Percentiles rank a stretch among this genome's conserved stretches.
Evolutionary conservation across 257 asterid genomes (phyloP).

Genomic region (Jaltomata sinuosa): DNA sequence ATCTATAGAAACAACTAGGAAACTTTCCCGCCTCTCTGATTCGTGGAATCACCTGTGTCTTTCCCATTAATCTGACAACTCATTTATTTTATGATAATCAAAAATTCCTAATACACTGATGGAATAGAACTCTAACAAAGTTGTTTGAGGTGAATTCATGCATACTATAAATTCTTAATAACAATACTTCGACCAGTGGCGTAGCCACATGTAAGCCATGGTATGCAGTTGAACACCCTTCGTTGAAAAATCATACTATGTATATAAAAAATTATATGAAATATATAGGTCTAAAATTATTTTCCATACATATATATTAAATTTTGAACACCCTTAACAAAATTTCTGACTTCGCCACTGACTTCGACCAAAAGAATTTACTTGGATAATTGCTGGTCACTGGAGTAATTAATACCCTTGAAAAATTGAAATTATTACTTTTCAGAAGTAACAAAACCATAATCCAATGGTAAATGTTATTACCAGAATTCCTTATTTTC

Average conservation of each 20-base stretch:
- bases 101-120: background rate
- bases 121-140: background rate
- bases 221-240: too few species aligned
- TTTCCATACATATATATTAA: too few species aligned
- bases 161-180: background rate
- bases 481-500: background rate
- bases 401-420: background rate
- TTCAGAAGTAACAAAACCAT: background rate
- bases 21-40: background rate
- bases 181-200: too few species aligned
- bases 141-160: background rate
- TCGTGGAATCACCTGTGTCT: background rate
- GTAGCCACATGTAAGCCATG: too few species aligned
- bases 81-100: background rate
- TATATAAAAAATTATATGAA: too few species aligned
- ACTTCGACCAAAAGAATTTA: background rate
- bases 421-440: background rate
- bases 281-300: too few species aligned
- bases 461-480: background rate
- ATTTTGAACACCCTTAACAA: too few species aligned
- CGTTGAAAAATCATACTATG: too few species aligned
- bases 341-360: too few species aligned
- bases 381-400: background rate
- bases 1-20: background rate
- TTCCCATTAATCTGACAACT: background rate